Evolutionary conservation across 2,329 filamentous ascomycete genomes (phyloP).

Genomic region (Aspergillus fumigatiaffinis): DNA sequence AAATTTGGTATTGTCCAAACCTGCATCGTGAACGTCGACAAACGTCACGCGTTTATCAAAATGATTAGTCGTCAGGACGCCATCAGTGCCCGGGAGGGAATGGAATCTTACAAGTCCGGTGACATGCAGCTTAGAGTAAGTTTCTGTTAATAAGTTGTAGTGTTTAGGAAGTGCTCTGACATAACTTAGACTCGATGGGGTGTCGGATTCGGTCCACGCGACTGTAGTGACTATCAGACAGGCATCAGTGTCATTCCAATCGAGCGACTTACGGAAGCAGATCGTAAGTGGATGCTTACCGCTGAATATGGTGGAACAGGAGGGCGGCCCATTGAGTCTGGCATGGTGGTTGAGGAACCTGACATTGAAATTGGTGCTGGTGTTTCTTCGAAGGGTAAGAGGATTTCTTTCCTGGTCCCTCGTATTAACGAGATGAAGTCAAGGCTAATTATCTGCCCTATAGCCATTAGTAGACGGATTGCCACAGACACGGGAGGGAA

Average conservation of each 20-base stretch:
- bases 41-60: slow-evolving; percentile 97
- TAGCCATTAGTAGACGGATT: slow-evolving; percentile 50
- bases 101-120: slow-evolving; percentile 72
- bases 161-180: slow-evolving; percentile 20
- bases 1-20: slow-evolving; percentile 87
- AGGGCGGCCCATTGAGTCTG: slow-evolving; percentile 71
- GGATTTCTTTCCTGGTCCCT: neutral
- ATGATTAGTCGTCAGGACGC: slow-evolving; percentile 91
- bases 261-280: slow-evolving; percentile 85
- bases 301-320: slow-evolving; percentile 92
- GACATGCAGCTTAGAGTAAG: slow-evolving; percentile 70
- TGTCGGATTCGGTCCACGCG: slow-evolving; percentile 91
- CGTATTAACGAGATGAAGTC: neutral
- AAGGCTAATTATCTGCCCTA: slow-evolving; percentile 11
- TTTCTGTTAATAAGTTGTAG: slow-evolving; percentile 1
- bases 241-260: slow-evolving; percentile 94
- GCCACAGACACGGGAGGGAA: slow-evolving; percentile 49
- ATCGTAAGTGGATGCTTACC: slow-evolving; percentile 94
- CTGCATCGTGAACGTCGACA: slow-evolving; percentile 97
- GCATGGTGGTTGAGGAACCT: slow-evolving; percentile 90
- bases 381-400: slow-evolving; percentile 80
- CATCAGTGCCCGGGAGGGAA: slow-evolving; percentile 75
- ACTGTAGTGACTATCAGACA: slow-evolving; percentile 92
- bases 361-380: slow-evolving; percentile 98
- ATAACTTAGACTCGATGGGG: slow-evolving; percentile 79